phyloP scores from a whole-genome alignment of 2,329 filamentous ascomycete species.

The Scedosporium dehoogii region DNA sequence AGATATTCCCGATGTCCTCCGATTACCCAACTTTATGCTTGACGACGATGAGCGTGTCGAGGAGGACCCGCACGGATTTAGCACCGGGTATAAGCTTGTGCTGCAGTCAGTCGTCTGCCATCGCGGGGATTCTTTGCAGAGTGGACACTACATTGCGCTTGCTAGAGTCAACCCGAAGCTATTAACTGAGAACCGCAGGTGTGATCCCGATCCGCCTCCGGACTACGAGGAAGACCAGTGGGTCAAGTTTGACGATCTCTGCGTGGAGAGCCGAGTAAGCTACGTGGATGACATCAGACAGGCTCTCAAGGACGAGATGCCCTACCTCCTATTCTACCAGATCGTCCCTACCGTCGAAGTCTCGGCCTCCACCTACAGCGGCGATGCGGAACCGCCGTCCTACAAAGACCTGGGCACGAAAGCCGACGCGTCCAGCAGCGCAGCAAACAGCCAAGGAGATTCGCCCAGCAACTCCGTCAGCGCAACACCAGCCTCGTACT shows the following conservation, averaged over 20 bases:
- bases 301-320: conserved; percentile 75
- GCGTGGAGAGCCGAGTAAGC: conserved; percentile 54
- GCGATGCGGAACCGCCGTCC: conserved; percentile 44
- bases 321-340: conserved; percentile 92
- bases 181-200: conserved; percentile 48
- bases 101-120: conserved; percentile 91
- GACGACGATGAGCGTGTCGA: conserved; percentile 61
- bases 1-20: conserved; percentile 74
- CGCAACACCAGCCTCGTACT: conserved; percentile 20
- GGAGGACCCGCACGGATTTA: conserved; percentile 50
- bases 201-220: conserved; percentile 47
- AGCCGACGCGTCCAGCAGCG: background rate
- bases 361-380: conserved; percentile 35
- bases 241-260: conserved; percentile 89
- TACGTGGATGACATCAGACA: conserved; percentile 69
- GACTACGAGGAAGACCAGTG: conserved; percentile 66
- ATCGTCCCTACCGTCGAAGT: conserved; percentile 78
- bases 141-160: conserved; percentile 85
- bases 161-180: conserved; percentile 61
- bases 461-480: conserved; percentile 30
- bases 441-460: background rate
- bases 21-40: conserved; percentile 79
- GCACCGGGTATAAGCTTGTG: conserved; percentile 86
- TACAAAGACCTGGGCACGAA: conserved; percentile 33
- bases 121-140: conserved; percentile 72